A percentile compares a stretch with the other conserved stretches of the same genome.
Evolutionary conservation across 257 asterid genomes (phyloP).

Genomic region (Echium plantagineum): DNA sequence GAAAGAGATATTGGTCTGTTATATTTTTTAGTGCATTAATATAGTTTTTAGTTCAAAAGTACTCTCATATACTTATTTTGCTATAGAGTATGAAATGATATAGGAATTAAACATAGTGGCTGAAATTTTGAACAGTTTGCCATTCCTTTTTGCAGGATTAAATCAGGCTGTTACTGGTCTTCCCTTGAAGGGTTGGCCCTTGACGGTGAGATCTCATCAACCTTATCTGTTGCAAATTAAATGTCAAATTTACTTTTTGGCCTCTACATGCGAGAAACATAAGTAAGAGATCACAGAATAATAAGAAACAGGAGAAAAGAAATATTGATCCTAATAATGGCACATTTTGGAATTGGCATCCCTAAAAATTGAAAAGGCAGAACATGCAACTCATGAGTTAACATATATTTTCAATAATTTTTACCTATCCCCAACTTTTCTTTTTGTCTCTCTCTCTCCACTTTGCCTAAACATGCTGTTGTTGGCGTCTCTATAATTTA

Average conservation of each 20-base stretch:
- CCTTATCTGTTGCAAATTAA: neutral
- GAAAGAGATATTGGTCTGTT: neutral
- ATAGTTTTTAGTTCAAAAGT: too few relatives aligned
- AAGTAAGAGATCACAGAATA: neutral
- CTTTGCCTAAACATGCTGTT: too few relatives aligned
- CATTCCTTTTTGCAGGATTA: conserved; percentile 41
- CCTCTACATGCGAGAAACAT: neutral
- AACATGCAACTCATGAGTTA: too few relatives aligned
- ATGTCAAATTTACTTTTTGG: neutral
- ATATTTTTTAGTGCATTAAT: too few relatives aligned
- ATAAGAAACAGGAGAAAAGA: neutral
- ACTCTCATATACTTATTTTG: too few relatives aligned
- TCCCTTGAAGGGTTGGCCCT: conserved; percentile 98
- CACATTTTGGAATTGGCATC: too few relatives aligned
- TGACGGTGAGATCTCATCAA: conserved; percentile 61
- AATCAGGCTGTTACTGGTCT: conserved; percentile 85
- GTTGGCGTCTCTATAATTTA: too few relatives aligned
- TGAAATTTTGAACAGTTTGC: conserved; percentile 5
- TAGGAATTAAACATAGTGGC: neutral
- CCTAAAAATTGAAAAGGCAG: too few relatives aligned
- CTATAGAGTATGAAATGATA: neutral
- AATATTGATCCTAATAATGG: too few relatives aligned
- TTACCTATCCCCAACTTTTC: too few relatives aligned
- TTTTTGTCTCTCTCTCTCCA: too few relatives aligned
- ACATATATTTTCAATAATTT: too few relatives aligned